Conservation (phyloP, 1,139 yeast genomes). For the Taphrina pruni region DNA sequence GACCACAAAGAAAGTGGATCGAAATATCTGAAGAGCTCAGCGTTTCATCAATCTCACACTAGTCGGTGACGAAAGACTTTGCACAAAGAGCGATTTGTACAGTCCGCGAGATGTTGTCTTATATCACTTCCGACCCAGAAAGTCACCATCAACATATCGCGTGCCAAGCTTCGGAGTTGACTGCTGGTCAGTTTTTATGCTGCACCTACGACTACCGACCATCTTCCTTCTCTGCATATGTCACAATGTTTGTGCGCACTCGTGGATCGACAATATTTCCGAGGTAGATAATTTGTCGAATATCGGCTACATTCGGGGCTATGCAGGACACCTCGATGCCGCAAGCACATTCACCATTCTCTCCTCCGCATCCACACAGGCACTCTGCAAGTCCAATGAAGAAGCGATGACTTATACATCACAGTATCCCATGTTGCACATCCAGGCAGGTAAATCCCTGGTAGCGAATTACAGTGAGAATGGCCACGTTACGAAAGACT, state of each 20-base stretch:
- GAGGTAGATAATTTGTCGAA: slow-evolving; percentile 18
- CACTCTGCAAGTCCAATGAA: slow-evolving; percentile 44
- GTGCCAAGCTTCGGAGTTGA: neutral
- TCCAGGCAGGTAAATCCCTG: slow-evolving; percentile 44
- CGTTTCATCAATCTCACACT: neutral
- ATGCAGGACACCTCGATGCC: slow-evolving; percentile 36
- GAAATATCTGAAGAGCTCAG: neutral
- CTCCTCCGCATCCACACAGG: neutral
- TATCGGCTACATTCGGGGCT: slow-evolving; percentile 36
- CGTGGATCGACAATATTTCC: slow-evolving; percentile 38
- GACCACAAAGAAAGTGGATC: slow-evolving; percentile 4
- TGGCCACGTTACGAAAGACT: slow-evolving; percentile 47
- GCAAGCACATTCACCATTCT: slow-evolving; percentile 21
- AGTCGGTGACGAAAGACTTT: neutral
- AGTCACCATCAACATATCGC: no score
- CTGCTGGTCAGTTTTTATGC: slow-evolving; percentile 5
- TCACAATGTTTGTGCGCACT: slow-evolving; percentile 7
- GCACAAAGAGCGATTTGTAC: neutral
- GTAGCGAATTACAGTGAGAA: slow-evolving; percentile 45
- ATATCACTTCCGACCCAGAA: no score
- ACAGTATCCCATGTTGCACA: slow-evolving; percentile 46
- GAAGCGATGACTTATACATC: slow-evolving; percentile 43
- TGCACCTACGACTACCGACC: no score
- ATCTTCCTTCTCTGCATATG: neutral
- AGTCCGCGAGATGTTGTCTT: neutral